Evolutionary conservation across 306 rosid species (phyloP), one percentile per base, ranked within the genome.

Genomic region (Castanopsis chinensis): DNA sequence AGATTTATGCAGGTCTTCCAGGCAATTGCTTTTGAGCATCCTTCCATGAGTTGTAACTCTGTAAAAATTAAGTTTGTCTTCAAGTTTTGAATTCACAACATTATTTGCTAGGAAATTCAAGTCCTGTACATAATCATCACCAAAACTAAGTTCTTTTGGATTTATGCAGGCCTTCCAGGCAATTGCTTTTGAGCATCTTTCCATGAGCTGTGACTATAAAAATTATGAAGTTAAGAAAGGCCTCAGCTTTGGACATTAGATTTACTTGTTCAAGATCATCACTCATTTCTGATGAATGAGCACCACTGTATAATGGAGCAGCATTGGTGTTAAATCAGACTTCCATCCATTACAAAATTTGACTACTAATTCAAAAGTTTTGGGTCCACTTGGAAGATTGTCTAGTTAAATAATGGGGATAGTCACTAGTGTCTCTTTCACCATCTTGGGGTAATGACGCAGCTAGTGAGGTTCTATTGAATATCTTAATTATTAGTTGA

Each of bases 211-310:
- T 97, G 89, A 97, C 98, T 33, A 2, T 5, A 33, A 5, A 33
- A 33, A 91, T 78, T 14, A 88, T 69, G 63, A 86, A 91, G 75
- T 86, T 88, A 1, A 94, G 79, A 78, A 91, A 92, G 18, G 88
- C 69, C 79, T 94, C 91, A 52, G 95, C 73, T 76, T 84, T 87
- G 83, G 88, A 87, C 43, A 89, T 88, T 73, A 94, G 90, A 74
- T 94, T 94, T 67, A 86, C 94, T 75, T 83, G 76, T 74, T 82
- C 85, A 19, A 92, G 81, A 51, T 91, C 92, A 49, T 94, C 99
- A 70, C 76, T 87, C 99, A 94, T 94, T 84, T 94, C 91, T 79
- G 90, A 83, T 86, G 91, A 89, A 81, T 90, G 85, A 28, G 97
- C 86, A 35, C 43, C 43, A 35, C 43, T 6, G 6, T 35, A 6